Base-by-base conservation (phyloP, 2,329 filamentous ascomycete genomes). In the Phoma herbarum region DNA sequence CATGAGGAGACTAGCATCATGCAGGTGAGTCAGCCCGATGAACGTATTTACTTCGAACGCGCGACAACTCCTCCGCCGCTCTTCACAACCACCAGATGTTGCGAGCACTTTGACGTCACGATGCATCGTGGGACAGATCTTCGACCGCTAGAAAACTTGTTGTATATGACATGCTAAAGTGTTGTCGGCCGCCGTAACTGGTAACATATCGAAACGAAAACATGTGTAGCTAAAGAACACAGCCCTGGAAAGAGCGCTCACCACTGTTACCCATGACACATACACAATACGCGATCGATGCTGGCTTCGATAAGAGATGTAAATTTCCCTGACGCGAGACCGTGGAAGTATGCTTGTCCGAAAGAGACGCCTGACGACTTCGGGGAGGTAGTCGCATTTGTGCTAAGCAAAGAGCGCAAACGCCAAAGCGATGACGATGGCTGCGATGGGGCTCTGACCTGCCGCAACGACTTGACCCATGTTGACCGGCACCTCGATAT, bases 131-230 rank as follows among this genome's bases (percentile, higher is more conserved):
- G 25, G 8, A n/a, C 29, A 45, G 16, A 45, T 3, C 7, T 35
- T 55, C 39, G 64, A 65, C 63, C 66, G 29, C 57, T 53, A 45
- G 61, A 63, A 61, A 64, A 54, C 37, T 62, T 67, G 58, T 56
- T 67, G 33, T 67, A 65, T 66, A 72, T 70, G 59, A 65, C 55
- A 67, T 73, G 58, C 63, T 69, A 60, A 39, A 65, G 57, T 65
- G 51, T 61, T 55, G 51, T 44, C 61, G 65, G 67, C 65, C 64
- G 48, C 66, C 45, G 44, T 70, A 73, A 61, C 57, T 72, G 31
- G 57, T 73, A 74, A 63, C 65, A 74, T 68, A 66, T 73, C 64
- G 62, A 64, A 54, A 53, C 62, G 62, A 67, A 72, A 62, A 35
- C 61, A 62, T 73, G 61, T 53, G 55, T 54, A 63, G 62, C 61